A percentile compares a stretch with the other conserved stretches of the same genome.
Evolutionary conservation across 768 basidiomycete species (phyloP).

Genomic region (Paxillus rubicundulus): DNA sequence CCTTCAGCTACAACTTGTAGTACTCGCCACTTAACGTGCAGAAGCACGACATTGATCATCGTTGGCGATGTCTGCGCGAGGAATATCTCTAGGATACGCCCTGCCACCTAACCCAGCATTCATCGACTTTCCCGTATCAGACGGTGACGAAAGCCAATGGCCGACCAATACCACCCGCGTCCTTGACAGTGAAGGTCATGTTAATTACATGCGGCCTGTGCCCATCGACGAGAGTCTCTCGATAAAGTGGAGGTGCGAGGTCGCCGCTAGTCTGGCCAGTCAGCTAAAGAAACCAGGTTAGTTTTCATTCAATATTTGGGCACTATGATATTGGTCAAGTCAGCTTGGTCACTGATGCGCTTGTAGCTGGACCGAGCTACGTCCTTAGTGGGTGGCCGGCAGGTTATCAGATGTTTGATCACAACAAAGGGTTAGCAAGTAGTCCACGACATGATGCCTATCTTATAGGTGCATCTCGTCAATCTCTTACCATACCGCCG

Average conservation of each 20-base stretch:
- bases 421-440: constrained; percentile 59
- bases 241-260: constrained; percentile 55
- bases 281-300: constrained; percentile 50
- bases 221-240: constrained; percentile 47
- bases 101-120: constrained; percentile 54
- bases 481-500: not conserved
- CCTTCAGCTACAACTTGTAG: too few relatives aligned
- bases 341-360: not conserved
- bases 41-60: not conserved
- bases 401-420: constrained; percentile 71
- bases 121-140: constrained; percentile 59
- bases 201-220: constrained; percentile 69
- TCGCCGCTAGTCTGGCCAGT: constrained; percentile 43
- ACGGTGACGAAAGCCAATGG: constrained; percentile 54
- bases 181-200: constrained; percentile 58
- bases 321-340: not conserved
- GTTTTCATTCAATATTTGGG: constrained; percentile 10
- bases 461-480: constrained; percentile 57
- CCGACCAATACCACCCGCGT: constrained; percentile 53
- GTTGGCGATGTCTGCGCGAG: constrained; percentile 24
- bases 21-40: too few relatives aligned
- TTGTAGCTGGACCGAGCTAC: constrained; percentile 50
- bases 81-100: constrained; percentile 11
- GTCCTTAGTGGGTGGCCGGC: constrained; percentile 63
- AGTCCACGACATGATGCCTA: constrained; percentile 73